Evolutionary conservation across 345 rosid genomes (phyloP).

Genomic region (Citrus cavaleriei): DNA sequence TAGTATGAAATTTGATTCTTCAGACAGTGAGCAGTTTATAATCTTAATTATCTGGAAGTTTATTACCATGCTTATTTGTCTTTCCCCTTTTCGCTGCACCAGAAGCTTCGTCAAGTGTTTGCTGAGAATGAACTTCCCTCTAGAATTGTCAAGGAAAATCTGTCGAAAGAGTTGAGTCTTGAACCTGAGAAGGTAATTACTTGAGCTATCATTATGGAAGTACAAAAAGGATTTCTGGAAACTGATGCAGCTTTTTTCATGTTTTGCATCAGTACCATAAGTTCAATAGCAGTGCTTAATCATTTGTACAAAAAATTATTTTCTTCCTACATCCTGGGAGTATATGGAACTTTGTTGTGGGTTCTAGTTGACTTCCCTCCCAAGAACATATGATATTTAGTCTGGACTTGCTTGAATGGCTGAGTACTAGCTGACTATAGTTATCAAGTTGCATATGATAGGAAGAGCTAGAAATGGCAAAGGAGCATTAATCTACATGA

Average conservation of each 20-base stretch:
- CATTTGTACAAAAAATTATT: background rate
- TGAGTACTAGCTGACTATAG: background rate
- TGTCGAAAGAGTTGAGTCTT: conserved; percentile 81
- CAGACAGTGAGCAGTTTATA: background rate
- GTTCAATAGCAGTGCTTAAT: background rate
- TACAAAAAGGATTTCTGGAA: background rate
- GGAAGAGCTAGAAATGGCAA: background rate
- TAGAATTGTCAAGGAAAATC: conserved; percentile 62
- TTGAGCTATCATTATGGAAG: background rate
- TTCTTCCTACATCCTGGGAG: background rate
- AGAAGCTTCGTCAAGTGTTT: conserved; percentile 93
- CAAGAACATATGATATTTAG: background rate
- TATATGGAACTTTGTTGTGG: background rate
- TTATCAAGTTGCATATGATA: background rate
- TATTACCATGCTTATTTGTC: conserved; percentile 3
- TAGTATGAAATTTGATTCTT: conserved; percentile 24
- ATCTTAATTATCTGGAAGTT: background rate
- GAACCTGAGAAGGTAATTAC: conserved; percentile 70
- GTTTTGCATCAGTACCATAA: background rate
- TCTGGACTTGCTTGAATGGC: background rate
- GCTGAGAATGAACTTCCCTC: conserved; percentile 94
- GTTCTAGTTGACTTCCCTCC: background rate
- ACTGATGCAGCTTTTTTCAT: background rate
- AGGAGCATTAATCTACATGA: background rate
- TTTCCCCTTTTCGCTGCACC: conserved; percentile 27